Evolutionary conservation across 306 rosid genomes (phyloP).

Genomic region (Gastrolobium villosum): DNA sequence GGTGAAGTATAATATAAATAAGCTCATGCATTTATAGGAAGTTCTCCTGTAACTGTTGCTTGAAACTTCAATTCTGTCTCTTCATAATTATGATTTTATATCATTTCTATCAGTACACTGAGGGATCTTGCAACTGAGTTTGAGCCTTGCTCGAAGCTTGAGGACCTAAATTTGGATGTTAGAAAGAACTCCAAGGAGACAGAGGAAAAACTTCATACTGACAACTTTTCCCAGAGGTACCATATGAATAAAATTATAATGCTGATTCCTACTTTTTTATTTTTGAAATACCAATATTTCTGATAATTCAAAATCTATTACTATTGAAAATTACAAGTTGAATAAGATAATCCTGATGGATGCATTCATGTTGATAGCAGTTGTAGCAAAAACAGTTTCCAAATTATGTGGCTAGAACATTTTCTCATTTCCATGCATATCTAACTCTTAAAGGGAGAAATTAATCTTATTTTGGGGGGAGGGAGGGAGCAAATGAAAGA

Average conservation of each 20-base stretch:
- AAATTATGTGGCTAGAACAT: constrained; percentile 7
- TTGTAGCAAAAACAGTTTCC: constrained; percentile 12
- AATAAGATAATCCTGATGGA: constrained; percentile 3
- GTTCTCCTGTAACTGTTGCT: constrained; percentile 36
- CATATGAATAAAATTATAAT: constrained; percentile 29
- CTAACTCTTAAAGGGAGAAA: constrained; percentile 27
- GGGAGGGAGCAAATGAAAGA: constrained; percentile 1
- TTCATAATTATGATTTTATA: constrained; percentile 32
- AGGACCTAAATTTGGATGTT: constrained; percentile 91
- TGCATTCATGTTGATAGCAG: constrained; percentile 25
- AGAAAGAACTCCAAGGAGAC: constrained; percentile 66
- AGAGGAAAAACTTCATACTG: constrained; percentile 54
- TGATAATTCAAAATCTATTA: not conserved
- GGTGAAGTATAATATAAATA: constrained; percentile 6
- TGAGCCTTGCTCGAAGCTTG: constrained; percentile 97
- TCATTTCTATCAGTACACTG: constrained; percentile 54
- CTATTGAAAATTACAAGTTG: constrained; percentile 12
- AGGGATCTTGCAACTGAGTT: constrained; percentile 76
- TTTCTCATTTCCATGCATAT: constrained; percentile 24
- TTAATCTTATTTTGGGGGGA: not conserved
- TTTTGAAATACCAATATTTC: constrained; percentile 23
- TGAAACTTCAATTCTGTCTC: constrained; percentile 39
- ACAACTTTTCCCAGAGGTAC: constrained; percentile 68
- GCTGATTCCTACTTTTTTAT: constrained; percentile 30
- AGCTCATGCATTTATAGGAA: constrained; percentile 11